Evolutionary conservation across 208 protist genomes (phyloP), one percentile per base, ranked within the genome.

Genomic region (Leishmania arabica): DNA sequence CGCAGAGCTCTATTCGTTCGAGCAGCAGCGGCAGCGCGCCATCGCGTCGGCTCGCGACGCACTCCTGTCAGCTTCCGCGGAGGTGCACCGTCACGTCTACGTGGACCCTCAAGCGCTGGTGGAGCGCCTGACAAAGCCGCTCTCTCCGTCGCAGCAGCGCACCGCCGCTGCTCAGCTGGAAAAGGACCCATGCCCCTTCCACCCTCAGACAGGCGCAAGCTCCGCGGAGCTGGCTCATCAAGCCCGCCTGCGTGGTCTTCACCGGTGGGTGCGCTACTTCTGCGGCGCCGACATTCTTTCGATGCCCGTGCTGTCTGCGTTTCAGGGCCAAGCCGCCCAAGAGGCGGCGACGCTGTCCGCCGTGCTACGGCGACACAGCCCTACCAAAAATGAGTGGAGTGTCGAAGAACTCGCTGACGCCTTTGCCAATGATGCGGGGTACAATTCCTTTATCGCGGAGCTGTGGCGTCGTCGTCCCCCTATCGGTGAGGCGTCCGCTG

Each of bases 11-110:
- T 89, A 92, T 74, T 58, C 66, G 2, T 92, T 84, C 62, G 90
- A 95, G 73, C 34, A 74, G 56, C 85, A 88, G 60, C 85, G 85
- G 47, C 81, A 84, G 51, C 66, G 60, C n/a, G 79, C 87, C n/a
- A 75, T 95, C 51, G 66, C 84, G 31, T 78, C 71, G 54, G 54
- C 90, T n/a, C 90, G 88, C 15, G 89, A 91, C n/a, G 80, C 86
- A 17, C 60, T 73, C 49, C 68, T 85, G 65, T 73, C 51, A 3
- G 37, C 24, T 27, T 76, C 64, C 19, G 31, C n/a, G n/a, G 62
- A 79, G 19, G 45, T 54, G 6, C 54, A 78, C 37, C 58, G 19
- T n/a, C 53, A n/a, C 6, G 6, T 92, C 19, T 84, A 86, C 73
- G 86, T 92, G 1, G 84, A 88, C 75, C 78, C 81, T 11, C 42